These are phyloP conservation scores for Cutaneotrichosporon mucoides DNA, from an alignment of 1,284 basidiomycete genomes.

Conservation along the genomic window DNA sequence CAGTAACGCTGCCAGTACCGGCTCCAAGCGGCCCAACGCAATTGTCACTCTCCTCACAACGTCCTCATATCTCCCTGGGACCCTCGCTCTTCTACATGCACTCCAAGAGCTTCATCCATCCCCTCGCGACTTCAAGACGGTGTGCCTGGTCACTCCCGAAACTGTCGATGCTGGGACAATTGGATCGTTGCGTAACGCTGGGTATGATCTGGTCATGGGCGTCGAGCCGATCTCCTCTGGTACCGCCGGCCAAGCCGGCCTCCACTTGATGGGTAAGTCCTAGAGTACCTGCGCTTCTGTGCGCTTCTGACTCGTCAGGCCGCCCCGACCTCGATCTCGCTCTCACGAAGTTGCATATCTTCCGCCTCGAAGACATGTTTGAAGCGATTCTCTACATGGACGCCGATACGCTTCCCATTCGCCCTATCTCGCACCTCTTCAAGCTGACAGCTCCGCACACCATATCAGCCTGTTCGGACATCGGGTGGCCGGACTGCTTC, in stretches of 20 bases:
- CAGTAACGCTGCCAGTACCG: neutral
- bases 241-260: conserved; percentile 56
- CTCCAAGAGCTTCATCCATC: conserved; percentile 70
- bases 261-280: conserved; percentile 75
- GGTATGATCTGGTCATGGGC: conserved; percentile 79
- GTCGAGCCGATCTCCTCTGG: conserved; percentile 72
- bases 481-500: conserved; percentile 98
- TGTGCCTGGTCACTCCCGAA: conserved; percentile 90
- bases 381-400: conserved; percentile 90
- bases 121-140: conserved; percentile 70
- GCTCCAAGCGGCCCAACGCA: conserved; percentile 51
- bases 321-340: conserved; percentile 87
- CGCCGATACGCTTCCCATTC: conserved; percentile 87
- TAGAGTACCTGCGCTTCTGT: neutral
- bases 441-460: conserved; percentile 50
- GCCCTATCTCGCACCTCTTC: conserved; percentile 85
- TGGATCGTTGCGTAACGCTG: conserved; percentile 68
- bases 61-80: conserved; percentile 86
- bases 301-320: conserved; percentile 55
- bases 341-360: conserved; percentile 92
- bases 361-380: conserved; percentile 76
- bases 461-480: conserved; percentile 82
- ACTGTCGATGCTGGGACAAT: conserved; percentile 82
- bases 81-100: conserved; percentile 77
- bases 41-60: conserved; percentile 88